Evolutionary conservation across 2,329 filamentous ascomycete genomes (phyloP), one percentile per base, ranked within the genome.

Genomic region (Sclerotinia minor): DNA sequence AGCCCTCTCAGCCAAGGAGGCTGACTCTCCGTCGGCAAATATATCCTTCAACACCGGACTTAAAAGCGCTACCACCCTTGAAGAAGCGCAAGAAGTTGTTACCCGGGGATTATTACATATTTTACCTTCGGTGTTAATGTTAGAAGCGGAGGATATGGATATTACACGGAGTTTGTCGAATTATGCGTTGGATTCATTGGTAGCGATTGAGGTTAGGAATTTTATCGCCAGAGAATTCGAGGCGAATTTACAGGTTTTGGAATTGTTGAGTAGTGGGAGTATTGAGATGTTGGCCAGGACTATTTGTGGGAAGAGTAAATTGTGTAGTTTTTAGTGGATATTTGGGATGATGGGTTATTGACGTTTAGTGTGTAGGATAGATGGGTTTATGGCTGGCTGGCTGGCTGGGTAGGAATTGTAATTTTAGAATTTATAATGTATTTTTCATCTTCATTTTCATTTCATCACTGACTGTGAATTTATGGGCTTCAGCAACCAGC

Each of bases 241-340:
- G 21, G 71, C 80, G 1, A 79, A 82, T 68, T 73, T 80, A 44
- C 78, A 86, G 75, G 83, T 87, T 0, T 74, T 87, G 69, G 84
- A 87, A 73, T 74, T 87, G 69, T 75, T 86, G 49, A 83, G 81
- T 7, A 84, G 82, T 71, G 83, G 83, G 1, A 81, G 79, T 26
- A 82, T 84, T 69, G 79, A 82, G 76, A 82, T 78, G 1, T 73
- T 84, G 21, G 80, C 81, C 11, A 82, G 81, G 76, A 79, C 76
- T 0, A 81, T 84, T 47, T 82, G 80, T 72, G 77, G 77, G 21
- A 84, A 84, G 79, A 75, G 72, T 61, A 76, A 75, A 55, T 54
- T 75, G 67, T 68, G 72, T 41, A 65, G 35, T 35, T 73, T 74
- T 65, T 71, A 72, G 67, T 24, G 55, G 24, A 44, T 41, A 17